Base-by-base conservation (phyloP, 306 rosid species). In the Vicia sativa region DNA sequence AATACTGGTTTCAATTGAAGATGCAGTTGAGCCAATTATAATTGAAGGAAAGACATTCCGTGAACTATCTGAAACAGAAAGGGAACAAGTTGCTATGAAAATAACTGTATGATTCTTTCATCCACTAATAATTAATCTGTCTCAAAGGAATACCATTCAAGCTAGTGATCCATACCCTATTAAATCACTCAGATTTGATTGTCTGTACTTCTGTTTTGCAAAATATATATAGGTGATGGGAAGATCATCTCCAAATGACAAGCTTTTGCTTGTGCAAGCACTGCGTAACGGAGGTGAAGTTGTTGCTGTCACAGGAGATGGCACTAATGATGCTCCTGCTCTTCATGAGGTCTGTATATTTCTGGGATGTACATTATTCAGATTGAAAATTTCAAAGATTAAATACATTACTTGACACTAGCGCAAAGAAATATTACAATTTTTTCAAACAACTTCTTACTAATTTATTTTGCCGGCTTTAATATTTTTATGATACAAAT, bases 281-380 rank as follows among this genome's bases (percentile, higher is more conserved):
- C 78, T 93, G 62, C 89, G 97, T 57, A 90, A 80, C 79, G 75
- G 80, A 9, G 98, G 98, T 58, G 91, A 93, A 8, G 98, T 93
- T 74, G 98, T 93, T 70, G 98, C 97, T 61, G 98, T 93, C 63
- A 93, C 98, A 18, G 98, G 98, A 72, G 98, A 93, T 79, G 98
- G 98, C 72, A 93, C 98, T 60, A 93, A 93, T 75, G 97, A 93
- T 71, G 98, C 98, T 67, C 98, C 98, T 48, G 98, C 98, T 11
- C 98, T 93, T 73, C 96, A 90, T 11, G 98, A 93, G 97, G 98
- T 93, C 61, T 76, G 87, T 80, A 62, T 76, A 52, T 74, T 78
- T 68, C 69, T 73, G 71, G 77, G 67, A 68, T 71, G 53, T 29
- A 28, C 8, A 42, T 5, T 41, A 41, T 62, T 41, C 18, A 26